A percentile compares a stretch with the other conserved stretches of the same genome.
Conservation (phyloP, 305 asterid species). For the Fraxinus latifolia region DNA sequence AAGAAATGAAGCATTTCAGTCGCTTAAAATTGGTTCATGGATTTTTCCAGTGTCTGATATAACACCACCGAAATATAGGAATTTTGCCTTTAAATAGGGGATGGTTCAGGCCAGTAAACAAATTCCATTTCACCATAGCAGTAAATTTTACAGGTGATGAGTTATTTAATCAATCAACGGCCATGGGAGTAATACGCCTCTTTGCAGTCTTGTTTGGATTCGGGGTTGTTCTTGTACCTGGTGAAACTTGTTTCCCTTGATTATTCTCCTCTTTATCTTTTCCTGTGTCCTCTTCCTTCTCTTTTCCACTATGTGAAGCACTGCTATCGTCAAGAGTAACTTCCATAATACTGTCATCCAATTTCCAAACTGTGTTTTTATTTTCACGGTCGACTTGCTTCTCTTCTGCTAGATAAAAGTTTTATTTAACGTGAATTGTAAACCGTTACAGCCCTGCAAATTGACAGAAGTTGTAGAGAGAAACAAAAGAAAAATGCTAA, state of each 20-base stretch:
- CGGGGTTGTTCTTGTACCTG: conserved; percentile 33
- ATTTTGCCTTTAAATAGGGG: background rate
- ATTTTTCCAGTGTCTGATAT: background rate
- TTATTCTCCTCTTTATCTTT: conserved; percentile 36
- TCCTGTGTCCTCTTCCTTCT: conserved; percentile 22
- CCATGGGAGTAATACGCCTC: conserved; percentile 85
- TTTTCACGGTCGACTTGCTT: conserved; percentile 32
- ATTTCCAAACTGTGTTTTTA: conserved; percentile 25
- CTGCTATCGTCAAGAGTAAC: background rate
- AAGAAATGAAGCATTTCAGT: background rate
- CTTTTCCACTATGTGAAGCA: conserved; percentile 32
- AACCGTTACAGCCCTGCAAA: background rate
- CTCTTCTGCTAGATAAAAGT: conserved; percentile 34
- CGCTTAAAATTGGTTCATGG: background rate
- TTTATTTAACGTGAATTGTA: conserved; percentile 15
- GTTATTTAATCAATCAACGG: conserved; percentile 42
- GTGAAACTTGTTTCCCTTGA: conserved; percentile 33
- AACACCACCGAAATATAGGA: background rate
- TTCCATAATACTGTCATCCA: conserved; percentile 12
- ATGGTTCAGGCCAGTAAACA: background rate
- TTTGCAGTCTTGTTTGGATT: conserved; percentile 47
- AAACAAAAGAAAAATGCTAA: conserved; percentile 20
- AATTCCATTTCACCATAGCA: background rate
- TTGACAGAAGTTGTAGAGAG: background rate
- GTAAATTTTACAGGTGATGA: background rate